Evolutionary conservation across 2,329 filamentous ascomycete genomes (phyloP), one percentile per base, ranked within the genome.

Genomic region (Seiridium unicorne): DNA sequence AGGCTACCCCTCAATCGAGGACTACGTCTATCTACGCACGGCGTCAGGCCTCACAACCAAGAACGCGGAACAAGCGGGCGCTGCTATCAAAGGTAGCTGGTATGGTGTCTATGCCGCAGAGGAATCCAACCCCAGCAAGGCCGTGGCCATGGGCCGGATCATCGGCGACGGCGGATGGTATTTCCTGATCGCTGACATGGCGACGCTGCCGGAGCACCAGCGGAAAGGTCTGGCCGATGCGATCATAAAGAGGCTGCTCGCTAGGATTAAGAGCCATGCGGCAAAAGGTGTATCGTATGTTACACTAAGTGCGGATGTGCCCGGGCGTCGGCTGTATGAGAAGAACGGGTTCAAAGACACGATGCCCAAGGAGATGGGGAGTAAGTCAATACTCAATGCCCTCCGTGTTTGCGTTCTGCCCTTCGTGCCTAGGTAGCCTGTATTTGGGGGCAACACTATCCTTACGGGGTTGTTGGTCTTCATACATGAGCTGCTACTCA

Each of bases 161-260:
- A 71, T 83, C 59, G 78, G 80, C 10, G 81, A 84, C 62, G 81
- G 81, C 5, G 77, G 77, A 5, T 80, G 81, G 72, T 83, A 83
- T 63, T 81, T 83, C 57, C 70, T 77, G 48, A 73, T 84, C 55
- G 76, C 76, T 26, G 81, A 84, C 64, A 79, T 84, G 69, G 79
- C 77, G 2, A 77, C 81, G n/a, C 70, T 80, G 51, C 78, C 80
- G 5, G 73, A 70, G 6, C 80, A 84, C 60, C 81, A 81, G 62
- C 74, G 77, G 9, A 75, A 73, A 55, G 81, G 81, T 0, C 66
- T 84, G 1, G 81, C 77, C 7, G 76, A 79, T 55, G 70, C 71
- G 31, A 72, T 84, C 42, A 66, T 83, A 68, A 74, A 76, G 64
- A 66, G 69, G 26, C 68, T 83, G 46, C 63, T 83, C 42, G 70